Conservation (phyloP, 768 basidiomycete genomes). For the Lactarius tabidus region DNA sequence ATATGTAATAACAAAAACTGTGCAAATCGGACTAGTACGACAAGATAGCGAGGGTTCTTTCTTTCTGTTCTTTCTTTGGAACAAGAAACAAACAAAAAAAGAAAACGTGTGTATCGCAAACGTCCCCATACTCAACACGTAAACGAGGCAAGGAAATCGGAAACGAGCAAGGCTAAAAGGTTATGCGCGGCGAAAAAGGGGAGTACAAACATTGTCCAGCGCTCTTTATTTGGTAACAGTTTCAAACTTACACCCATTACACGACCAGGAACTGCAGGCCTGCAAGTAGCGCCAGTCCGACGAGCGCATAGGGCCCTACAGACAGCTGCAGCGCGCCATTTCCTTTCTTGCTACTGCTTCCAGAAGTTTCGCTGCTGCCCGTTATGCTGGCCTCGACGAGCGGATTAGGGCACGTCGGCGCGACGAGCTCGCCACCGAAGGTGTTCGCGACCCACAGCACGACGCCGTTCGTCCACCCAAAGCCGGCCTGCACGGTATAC, state of each 20-base stretch:
- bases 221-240: not conserved
- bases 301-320: not conserved
- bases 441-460: constrained; percentile 67
- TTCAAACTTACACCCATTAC: not conserved
- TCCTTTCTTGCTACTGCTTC: too few relatives aligned
- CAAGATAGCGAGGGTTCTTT: too few relatives aligned
- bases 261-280: not conserved
- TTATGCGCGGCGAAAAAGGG: not conserved
- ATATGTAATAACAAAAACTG: too few relatives aligned
- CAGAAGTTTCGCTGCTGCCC: not conserved
- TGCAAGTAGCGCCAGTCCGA: not conserved
- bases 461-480: constrained; percentile 89
- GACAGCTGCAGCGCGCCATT: not conserved
- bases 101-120: not conserved
- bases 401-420: constrained; percentile 58
- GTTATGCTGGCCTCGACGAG: not conserved
- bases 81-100: too few relatives aligned
- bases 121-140: not conserved
- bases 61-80: too few relatives aligned
- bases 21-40: not conserved
- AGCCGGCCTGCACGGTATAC: constrained; percentile 80
- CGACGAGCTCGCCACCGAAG: constrained; percentile 56
- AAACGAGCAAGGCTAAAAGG: not conserved
- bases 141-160: not conserved
- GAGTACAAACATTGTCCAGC: not conserved